These are phyloP conservation scores for Cladosporium sphaerospermum DNA, from an alignment of 2,329 filamentous ascomycete genomes.

Conservation along the genomic window DNA sequence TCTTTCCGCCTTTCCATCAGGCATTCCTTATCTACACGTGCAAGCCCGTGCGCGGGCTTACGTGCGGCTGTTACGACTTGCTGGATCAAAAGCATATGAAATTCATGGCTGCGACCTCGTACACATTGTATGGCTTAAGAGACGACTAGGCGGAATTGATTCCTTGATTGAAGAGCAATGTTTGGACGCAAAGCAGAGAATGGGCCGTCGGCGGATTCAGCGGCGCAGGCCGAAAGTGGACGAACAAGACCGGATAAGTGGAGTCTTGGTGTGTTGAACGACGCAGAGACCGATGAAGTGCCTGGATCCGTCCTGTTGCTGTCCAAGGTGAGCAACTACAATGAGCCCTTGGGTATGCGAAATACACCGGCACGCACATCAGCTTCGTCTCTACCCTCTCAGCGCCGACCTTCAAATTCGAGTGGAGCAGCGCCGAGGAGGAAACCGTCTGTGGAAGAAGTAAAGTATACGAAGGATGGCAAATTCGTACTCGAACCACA, in stretches of 20 bases:
- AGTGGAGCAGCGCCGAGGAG: constrained; percentile 15
- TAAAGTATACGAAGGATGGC: constrained; percentile 76
- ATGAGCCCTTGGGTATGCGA: constrained; percentile 56
- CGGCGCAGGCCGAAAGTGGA: background rate
- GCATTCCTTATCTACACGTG: no score
- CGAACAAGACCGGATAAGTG: constrained; percentile 36
- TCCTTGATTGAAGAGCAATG: background rate
- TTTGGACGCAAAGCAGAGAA: background rate
- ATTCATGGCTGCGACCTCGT: background rate
- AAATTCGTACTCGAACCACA: constrained; percentile 85
- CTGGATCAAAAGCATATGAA: background rate
- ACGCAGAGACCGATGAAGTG: constrained; percentile 74
- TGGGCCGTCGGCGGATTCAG: background rate
- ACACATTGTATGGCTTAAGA: background rate
- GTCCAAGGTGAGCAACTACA: constrained; percentile 49
- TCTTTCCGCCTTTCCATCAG: background rate
- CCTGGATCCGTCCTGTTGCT: constrained; percentile 62
- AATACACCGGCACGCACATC: constrained; percentile 57
- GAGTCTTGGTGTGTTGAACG: constrained; percentile 75
- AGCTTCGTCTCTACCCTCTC: constrained; percentile 45
- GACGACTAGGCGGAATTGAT: background rate
- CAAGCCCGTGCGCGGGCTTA: constrained; percentile 4
- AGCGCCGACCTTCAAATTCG: background rate
- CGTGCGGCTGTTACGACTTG: background rate
- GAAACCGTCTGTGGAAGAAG: constrained; percentile 30